Evolutionary conservation across 1,284 basidiomycete genomes (phyloP), one percentile per base, ranked within the genome.

Genomic region (Leccinum huronense): DNA sequence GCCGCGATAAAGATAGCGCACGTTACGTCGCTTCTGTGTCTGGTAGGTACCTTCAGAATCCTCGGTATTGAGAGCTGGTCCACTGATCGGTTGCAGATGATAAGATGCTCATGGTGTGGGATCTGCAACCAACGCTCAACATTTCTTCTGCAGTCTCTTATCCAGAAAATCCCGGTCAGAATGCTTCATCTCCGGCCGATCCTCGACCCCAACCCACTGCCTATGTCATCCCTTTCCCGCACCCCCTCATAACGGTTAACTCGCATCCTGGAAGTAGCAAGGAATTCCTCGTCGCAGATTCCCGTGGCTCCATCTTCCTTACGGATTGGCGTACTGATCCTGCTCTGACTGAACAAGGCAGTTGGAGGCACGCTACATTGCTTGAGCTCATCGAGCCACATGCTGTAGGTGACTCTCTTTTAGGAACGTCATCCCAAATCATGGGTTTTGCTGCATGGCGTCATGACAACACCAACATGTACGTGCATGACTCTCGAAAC

Each of bases 51-150:
- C 42, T 56, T 54, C 7, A 57, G 30, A 31, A 53, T 14, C 23
- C 4, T 9, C 8, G 14, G 51, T 60, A 48, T 33, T 42, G 40
- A 58, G 27, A 58, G 14, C n/a, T 33, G 11, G 56, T 57, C 61
- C 42, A 59, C 59, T 63, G 33, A 68, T 42, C 36, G 27, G 13
- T 54, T 38, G 65, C 27, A 91, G 90, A 91, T 68, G 90, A 93
- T 76, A 89, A 86, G 72, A 88, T 88, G 81, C 81, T 93, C 57
- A 88, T 93, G 84, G 85, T 93, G 14, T 93, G 91, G 91, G 89
- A 93, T 74, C 82, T 93, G 19, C 79, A 84, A 70, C 88, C 89
- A 2, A 72, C 78, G 30, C 63, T 81, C 59, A 77, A 84, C 63
- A 77, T 83, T 45, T 72, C 77, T 33, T 78, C 80, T 13, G 70